phyloP scores from a whole-genome alignment of 108 stramenopile genomes.

The Cyclostephanos invisitatus region DNA sequence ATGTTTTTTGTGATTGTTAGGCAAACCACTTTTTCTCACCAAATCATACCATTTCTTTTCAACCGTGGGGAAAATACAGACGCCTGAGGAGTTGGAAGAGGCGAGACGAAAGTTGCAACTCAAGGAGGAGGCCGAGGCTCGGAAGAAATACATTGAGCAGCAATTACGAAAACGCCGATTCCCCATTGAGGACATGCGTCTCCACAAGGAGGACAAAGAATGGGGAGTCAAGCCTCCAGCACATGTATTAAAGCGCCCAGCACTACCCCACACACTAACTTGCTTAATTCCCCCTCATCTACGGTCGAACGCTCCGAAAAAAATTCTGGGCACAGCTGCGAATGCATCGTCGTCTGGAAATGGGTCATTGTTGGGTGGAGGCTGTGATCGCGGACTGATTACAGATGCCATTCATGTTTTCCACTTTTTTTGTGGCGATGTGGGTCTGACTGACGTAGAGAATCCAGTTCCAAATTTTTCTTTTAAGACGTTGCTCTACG shows the following conservation, averaged over 20 bases:
- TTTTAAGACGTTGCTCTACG: conserved; percentile 66
- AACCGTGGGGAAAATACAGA: conserved; percentile 11
- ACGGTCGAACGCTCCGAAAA: conserved; percentile 31
- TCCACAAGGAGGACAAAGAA: conserved; percentile 82
- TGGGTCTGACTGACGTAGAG: conserved; percentile 50
- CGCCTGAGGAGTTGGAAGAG: conserved; percentile 33
- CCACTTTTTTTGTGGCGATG: conserved; percentile 84
- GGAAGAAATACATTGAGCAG: conserved; percentile 55
- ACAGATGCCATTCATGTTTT: conserved; percentile 73
- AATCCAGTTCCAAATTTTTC: conserved; percentile 61
- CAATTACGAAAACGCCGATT: conserved; percentile 68
- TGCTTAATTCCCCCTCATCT: conserved; percentile 37
- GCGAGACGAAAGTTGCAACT: conserved; percentile 34
- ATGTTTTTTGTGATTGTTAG: neutral
- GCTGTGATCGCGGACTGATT: conserved; percentile 50
- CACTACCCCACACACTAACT: conserved; percentile 51
- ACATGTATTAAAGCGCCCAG: conserved; percentile 56
- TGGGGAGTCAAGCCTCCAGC: conserved; percentile 59
- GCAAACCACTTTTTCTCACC: neutral
- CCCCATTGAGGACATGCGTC: conserved; percentile 80
- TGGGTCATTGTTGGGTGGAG: conserved; percentile 23
- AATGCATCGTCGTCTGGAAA: conserved; percentile 35
- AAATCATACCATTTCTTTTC: neutral
- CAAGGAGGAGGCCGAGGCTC: conserved; percentile 39
- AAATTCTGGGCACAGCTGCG: conserved; percentile 4